Conservation (phyloP, 2,329 filamentous ascomycete species). For the Sporothrix variecibatus region DNA sequence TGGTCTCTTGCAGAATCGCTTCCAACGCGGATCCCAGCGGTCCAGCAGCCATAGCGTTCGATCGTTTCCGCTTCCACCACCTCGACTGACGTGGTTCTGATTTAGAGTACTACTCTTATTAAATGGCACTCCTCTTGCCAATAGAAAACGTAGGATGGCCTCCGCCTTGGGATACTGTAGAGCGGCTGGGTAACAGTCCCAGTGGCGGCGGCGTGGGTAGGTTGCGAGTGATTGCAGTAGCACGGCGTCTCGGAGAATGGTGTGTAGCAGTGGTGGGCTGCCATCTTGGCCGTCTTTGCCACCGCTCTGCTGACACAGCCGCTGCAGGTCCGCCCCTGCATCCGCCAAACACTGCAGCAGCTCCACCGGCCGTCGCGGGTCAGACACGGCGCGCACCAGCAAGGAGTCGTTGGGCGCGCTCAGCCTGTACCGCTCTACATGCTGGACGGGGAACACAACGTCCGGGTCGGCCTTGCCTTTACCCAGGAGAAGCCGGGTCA, state of each 20-base stretch:
- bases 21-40: conserved; percentile 24
- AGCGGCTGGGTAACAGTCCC: conserved; percentile 25
- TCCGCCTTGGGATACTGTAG: conserved; percentile 13
- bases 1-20: neutral
- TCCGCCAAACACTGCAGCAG: conserved; percentile 25
- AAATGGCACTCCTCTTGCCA: conserved; percentile 1
- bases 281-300: neutral
- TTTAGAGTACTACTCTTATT: neutral
- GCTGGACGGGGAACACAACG: neutral
- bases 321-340: conserved; percentile 17
- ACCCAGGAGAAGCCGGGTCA: conserved; percentile 16
- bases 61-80: neutral
- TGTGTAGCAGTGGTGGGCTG: conserved; percentile 8
- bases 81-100: neutral
- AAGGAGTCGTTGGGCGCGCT: neutral
- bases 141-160: conserved; percentile 19
- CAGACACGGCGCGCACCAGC: conserved; percentile 19
- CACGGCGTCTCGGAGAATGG: conserved; percentile 18
- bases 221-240: conserved; percentile 17
- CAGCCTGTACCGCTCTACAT: neutral
- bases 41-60: conserved; percentile 24
- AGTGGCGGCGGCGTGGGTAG: conserved; percentile 25
- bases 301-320: neutral
- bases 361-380: conserved; percentile 23
- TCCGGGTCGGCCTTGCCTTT: conserved; percentile 21